phyloP scores from a whole-genome alignment of 352 stramenopile genomes.

The Globisporangium camurandrum region DNA sequence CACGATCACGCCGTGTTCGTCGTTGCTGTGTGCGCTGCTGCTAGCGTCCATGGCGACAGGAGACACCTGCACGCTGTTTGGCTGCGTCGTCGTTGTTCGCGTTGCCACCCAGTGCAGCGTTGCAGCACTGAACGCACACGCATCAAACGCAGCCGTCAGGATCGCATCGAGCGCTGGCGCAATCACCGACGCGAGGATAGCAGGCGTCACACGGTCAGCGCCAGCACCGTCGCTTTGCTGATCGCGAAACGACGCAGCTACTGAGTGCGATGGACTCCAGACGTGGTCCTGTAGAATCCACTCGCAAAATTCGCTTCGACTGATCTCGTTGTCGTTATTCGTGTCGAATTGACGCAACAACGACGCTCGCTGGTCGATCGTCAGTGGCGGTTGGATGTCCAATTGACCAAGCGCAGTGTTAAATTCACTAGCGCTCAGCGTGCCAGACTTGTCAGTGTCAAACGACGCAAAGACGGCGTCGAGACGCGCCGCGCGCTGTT shows the following conservation, averaged over 20 bases:
- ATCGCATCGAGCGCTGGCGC: constrained; percentile 30
- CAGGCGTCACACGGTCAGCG: constrained; percentile 3
- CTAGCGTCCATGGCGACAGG: constrained; percentile 7
- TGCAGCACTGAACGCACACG: constrained; percentile 22
- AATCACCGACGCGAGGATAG: constrained; percentile 27
- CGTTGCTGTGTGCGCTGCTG: constrained; percentile 1
- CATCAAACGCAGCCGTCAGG: constrained; percentile 29
- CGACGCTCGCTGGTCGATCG: constrained; percentile 29
- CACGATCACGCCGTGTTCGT: constrained; percentile 21
- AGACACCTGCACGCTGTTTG: no score
- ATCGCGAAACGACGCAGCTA: background rate
- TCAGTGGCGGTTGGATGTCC: constrained; percentile 47
- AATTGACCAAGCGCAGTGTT: constrained; percentile 33
- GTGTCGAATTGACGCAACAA: constrained; percentile 61
- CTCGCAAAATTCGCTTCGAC: constrained; percentile 49
- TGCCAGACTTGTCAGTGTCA: constrained; percentile 53
- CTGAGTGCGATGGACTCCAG: constrained; percentile 24
- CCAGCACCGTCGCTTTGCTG: background rate
- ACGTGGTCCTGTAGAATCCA: constrained; percentile 64
- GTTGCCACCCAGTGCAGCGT: constrained; percentile 31
- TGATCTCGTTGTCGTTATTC: constrained; percentile 64
- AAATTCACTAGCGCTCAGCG: constrained; percentile 54
- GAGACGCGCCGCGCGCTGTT: constrained; percentile 25
- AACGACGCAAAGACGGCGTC: constrained; percentile 48
- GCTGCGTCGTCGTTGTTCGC: constrained; percentile 17